phyloP scores from a whole-genome alignment of 2,329 filamentous ascomycete genomes.

The Bipolaris zeicola region DNA sequence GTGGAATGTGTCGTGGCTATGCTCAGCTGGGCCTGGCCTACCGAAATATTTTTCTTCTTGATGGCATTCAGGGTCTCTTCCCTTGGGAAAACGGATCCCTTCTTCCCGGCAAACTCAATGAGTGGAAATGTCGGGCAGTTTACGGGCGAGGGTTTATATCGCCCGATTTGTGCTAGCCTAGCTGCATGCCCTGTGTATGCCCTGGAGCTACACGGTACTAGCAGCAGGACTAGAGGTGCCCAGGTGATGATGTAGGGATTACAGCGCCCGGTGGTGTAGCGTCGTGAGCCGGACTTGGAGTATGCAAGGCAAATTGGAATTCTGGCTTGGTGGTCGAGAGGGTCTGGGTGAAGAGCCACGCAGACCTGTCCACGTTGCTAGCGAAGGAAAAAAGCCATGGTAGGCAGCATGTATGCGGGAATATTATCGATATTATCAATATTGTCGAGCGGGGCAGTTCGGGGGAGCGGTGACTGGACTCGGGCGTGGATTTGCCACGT shows the following conservation, averaged over 20 bases:
- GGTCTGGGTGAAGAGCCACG: not conserved
- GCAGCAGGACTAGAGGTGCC: slow-evolving; percentile 1
- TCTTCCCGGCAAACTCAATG: not conserved
- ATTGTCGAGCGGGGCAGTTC: not conserved
- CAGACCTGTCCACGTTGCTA: slow-evolving; percentile 1
- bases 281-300: not conserved
- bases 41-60: not conserved
- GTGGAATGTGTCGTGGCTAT: not conserved
- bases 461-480: not conserved
- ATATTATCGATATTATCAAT: not conserved
- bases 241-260: not conserved
- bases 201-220: not conserved
- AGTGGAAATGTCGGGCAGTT: not conserved
- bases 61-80: not conserved
- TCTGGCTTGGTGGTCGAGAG: not conserved
- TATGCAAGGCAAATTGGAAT: not conserved
- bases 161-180: not conserved
- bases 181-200: not conserved
- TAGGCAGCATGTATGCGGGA: not conserved
- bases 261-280: not conserved
- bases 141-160: not conserved
- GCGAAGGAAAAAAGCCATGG: not conserved
- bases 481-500: slow-evolving; percentile 2
- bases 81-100: not conserved
- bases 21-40: too few relatives aligned